Evolutionary conservation across 2,329 filamentous ascomycete genomes (phyloP).

Genomic region (Dothiorella sarmentorum): DNA sequence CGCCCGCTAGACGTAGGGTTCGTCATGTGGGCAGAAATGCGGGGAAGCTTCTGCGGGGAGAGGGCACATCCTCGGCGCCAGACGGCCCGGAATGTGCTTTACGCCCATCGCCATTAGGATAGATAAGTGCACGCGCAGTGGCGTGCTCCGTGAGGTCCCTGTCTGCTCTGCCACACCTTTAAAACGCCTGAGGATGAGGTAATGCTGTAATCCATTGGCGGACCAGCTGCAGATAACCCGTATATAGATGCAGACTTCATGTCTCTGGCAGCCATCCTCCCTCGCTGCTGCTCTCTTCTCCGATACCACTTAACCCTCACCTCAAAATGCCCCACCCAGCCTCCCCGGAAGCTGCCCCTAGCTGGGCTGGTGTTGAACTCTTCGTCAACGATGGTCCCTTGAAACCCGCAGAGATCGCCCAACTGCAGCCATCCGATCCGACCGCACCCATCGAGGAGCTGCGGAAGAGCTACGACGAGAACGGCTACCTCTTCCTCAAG

Average conservation of each 20-base stretch:
- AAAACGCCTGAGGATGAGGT: background rate
- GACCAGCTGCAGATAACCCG: background rate
- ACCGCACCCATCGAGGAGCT: slow-evolving; percentile 48
- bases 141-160: too few species aligned
- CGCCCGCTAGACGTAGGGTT: background rate
- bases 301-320: background rate
- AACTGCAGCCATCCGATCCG: slow-evolving; percentile 44
- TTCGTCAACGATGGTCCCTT: slow-evolving; percentile 49
- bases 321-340: slow-evolving; percentile 34
- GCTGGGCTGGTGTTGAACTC: slow-evolving; percentile 31
- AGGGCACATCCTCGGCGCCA: background rate
- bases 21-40: background rate
- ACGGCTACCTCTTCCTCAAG: slow-evolving; percentile 58
- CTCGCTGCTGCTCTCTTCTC: background rate
- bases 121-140: background rate
- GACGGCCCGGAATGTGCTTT: too few species aligned
- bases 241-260: background rate
- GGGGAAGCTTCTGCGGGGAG: background rate
- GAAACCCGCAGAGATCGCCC: slow-evolving; percentile 41
- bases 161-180: too few species aligned
- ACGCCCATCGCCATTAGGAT: background rate
- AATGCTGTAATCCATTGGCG: background rate
- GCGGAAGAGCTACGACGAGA: slow-evolving; percentile 43
- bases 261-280: too few species aligned
- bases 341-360: slow-evolving; percentile 25